Percentiles rank a stretch among this genome's conserved stretches.
These are phyloP conservation scores for Sugiyamaella valdiviana DNA, from an alignment of 805 yeast species.

Conservation along the genomic window DNA sequence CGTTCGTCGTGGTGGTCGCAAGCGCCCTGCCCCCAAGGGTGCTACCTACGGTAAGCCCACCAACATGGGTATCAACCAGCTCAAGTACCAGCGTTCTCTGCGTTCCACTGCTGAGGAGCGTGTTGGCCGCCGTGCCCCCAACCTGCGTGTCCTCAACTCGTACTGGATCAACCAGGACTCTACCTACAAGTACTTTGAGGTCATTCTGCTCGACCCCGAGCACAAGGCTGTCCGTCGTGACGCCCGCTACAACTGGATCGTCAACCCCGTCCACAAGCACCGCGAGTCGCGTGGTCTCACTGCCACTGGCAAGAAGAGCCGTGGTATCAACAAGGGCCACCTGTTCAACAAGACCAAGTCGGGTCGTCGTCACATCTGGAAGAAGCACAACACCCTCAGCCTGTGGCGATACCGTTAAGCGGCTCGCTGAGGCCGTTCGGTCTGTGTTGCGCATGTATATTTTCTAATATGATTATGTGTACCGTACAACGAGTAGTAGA, in stretches of 20 bases:
- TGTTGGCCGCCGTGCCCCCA: conserved; percentile 97
- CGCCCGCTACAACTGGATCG: conserved; percentile 99
- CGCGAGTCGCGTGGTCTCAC: conserved; percentile 99
- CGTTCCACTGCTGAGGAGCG: conserved; percentile 99
- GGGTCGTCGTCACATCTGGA: conserved; percentile 99
- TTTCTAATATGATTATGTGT: background rate
- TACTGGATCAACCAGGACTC: conserved; percentile 99
- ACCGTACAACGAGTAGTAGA: background rate
- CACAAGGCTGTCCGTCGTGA: conserved; percentile 99
- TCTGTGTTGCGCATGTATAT: background rate
- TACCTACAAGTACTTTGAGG: conserved; percentile 98
- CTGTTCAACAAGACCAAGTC: conserved; percentile 95
- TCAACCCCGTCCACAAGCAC: conserved; percentile 99
- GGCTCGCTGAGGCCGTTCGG: conserved; percentile 18
- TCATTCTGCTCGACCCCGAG: conserved; percentile 92
- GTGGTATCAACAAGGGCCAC: conserved; percentile 99
- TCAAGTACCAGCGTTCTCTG: conserved; percentile 97
- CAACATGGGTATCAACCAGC: conserved; percentile 99
- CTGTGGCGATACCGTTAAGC: conserved; percentile 99
- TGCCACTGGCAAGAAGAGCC: conserved; percentile 95
- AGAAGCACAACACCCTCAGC: conserved; percentile 96
- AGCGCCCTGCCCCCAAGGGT: conserved; percentile 99
- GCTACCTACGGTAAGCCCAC: conserved; percentile 99
- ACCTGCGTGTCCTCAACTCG: conserved; percentile 98
- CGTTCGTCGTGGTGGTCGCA: conserved; percentile 99